Conservation (phyloP, 2,329 filamentous ascomycete genomes). For the Alternaria arbusti region DNA sequence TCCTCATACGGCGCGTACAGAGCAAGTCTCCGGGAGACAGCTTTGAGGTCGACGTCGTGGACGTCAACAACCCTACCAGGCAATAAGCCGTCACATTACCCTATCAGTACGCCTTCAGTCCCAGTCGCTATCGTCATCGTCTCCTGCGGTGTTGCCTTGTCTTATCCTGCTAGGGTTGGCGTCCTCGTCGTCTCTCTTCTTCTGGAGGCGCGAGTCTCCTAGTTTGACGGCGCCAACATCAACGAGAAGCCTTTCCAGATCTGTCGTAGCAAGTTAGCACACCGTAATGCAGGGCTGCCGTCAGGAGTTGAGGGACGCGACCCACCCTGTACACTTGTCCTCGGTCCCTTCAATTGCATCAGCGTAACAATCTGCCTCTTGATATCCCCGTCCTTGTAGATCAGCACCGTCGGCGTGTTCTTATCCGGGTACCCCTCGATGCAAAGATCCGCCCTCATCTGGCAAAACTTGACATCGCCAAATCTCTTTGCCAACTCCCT, state of each 20-base stretch:
- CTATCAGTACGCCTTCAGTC: constrained; percentile 52
- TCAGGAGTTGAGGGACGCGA: not conserved
- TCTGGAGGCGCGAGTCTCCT: constrained; percentile 77
- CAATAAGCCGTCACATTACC: not conserved
- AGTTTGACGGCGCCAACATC: constrained; percentile 80
- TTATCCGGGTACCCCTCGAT: constrained; percentile 96
- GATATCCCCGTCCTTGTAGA: constrained; percentile 93
- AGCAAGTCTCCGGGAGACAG: not conserved
- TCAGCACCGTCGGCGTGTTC: constrained; percentile 91
- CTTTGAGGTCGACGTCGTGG: not conserved
- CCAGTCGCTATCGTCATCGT: constrained; percentile 66
- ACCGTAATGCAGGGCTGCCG: not conserved
- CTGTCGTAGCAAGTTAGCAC: constrained; percentile 37
- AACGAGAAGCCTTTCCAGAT: constrained; percentile 82
- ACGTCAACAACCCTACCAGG: not conserved
- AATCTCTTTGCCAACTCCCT: constrained; percentile 81
- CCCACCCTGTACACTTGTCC: constrained; percentile 27
- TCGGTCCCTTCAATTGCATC: constrained; percentile 71
- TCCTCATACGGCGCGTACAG: not conserved
- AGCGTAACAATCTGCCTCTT: constrained; percentile 91
- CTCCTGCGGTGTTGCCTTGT: constrained; percentile 41
- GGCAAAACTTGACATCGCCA: constrained; percentile 96
- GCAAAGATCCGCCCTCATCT: constrained; percentile 89
- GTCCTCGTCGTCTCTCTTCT: constrained; percentile 61
- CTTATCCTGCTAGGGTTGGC: constrained; percentile 61